Evolutionary conservation across 2,329 filamentous ascomycete genomes (phyloP).

Genomic region (Colletotrichum truncatum): DNA sequence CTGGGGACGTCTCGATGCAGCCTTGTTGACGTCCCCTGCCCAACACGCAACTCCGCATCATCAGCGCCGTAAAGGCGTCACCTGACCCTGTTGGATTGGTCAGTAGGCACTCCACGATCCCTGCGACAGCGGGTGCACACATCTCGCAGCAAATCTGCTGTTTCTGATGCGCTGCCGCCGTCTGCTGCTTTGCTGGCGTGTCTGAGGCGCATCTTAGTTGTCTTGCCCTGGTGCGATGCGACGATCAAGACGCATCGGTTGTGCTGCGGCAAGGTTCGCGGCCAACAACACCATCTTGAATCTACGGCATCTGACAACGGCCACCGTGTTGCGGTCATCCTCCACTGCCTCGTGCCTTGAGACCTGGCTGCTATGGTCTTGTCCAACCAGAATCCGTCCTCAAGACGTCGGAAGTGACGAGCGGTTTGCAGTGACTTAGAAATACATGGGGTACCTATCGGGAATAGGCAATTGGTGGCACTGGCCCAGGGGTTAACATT

Average conservation of each 20-base stretch:
- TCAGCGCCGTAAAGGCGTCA: conserved; percentile 24
- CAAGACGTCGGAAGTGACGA: conserved; percentile 1
- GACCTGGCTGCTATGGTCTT: not conserved
- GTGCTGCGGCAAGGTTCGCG: not conserved
- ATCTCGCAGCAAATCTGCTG: conserved; percentile 29
- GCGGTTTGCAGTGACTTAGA: not conserved
- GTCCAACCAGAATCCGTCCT: not conserved
- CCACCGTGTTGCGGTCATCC: not conserved
- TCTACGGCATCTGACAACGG: conserved; percentile 6
- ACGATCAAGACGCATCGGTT: conserved; percentile 23
- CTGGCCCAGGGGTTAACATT: not conserved
- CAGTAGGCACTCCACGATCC: conserved; percentile 15
- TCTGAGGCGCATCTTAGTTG: conserved; percentile 2
- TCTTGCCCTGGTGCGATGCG: conserved; percentile 14
- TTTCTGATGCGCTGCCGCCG: conserved; percentile 22
- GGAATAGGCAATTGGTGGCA: conserved; percentile 2
- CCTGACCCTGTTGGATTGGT: conserved; percentile 27
- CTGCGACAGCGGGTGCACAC: conserved; percentile 30
- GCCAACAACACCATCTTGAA: not conserved
- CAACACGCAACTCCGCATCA: conserved; percentile 31
- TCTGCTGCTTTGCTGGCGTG: conserved; percentile 2
- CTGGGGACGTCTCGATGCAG: conserved; percentile 26
- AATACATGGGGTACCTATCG: too few relatives aligned
- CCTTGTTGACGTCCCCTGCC: conserved; percentile 23
- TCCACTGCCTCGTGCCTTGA: not conserved